phyloP scores from a whole-genome alignment of 768 basidiomycete species.

The Saitozyma sp. region DNA sequence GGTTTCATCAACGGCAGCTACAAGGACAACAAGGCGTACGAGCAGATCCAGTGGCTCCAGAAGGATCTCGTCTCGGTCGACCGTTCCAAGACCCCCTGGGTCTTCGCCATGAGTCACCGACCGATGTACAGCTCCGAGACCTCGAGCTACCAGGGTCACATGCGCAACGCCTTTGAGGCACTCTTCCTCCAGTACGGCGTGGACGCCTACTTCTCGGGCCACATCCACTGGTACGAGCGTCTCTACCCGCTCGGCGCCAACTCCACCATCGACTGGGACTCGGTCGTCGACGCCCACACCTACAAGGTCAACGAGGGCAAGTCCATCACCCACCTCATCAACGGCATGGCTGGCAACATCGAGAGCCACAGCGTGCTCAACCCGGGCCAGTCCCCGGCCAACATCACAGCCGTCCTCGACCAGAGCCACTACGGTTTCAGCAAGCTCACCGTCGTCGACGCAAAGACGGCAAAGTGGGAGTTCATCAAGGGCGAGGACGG shows the following conservation, averaged over 20 bases:
- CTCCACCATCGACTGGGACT: constrained; percentile 19
- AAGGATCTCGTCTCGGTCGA: constrained; percentile 37
- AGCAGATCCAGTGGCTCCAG: constrained; percentile 30
- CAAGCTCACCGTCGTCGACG: constrained; percentile 29
- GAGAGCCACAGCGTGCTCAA: constrained; percentile 42
- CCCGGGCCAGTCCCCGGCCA: constrained; percentile 8
- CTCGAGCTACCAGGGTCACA: constrained; percentile 5
- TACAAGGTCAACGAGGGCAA: constrained; percentile 15
- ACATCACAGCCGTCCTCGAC: constrained; percentile 26
- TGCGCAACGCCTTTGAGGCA: constrained; percentile 41
- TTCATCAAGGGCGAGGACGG: constrained; percentile 23
- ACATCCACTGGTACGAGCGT: constrained; percentile 26
- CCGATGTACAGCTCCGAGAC: constrained; percentile 21
- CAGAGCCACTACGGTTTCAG: constrained; percentile 19
- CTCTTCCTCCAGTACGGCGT: constrained; percentile 38
- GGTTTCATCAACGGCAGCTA: constrained; percentile 15
- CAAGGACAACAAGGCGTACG: constrained; percentile 16
- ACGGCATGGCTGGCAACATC: constrained; percentile 90
- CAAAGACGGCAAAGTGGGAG: constrained; percentile 20
- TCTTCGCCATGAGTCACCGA: constrained; percentile 33
- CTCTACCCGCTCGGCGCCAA: constrained; percentile 20
- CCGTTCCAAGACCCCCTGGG: constrained; percentile 38
- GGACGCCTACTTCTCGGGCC: constrained; percentile 19
- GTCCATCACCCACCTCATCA: constrained; percentile 25
- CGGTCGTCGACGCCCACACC: constrained; percentile 26